These are phyloP conservation scores for Vigna angularis DNA, from an alignment of 306 rosid genomes.

Conservation along the genomic window DNA sequence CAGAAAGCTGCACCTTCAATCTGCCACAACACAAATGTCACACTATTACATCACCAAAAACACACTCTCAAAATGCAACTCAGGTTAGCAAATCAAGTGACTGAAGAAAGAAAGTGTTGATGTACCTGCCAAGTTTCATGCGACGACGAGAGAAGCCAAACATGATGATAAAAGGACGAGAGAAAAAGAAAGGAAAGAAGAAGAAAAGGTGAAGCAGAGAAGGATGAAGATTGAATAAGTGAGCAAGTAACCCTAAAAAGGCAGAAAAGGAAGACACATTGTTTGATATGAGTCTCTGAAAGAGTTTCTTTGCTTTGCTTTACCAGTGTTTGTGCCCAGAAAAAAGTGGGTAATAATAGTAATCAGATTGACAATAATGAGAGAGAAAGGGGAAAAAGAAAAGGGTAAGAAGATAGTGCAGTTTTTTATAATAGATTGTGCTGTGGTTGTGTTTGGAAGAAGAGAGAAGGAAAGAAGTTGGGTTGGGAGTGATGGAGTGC, in stretches of 20 bases:
- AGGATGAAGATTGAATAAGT: neutral
- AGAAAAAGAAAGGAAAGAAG: neutral
- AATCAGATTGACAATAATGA: conserved; percentile 21
- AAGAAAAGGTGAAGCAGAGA: neutral
- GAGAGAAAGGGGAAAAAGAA: neutral
- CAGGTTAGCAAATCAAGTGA: neutral
- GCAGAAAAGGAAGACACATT: conserved; percentile 26
- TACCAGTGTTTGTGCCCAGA: neutral
- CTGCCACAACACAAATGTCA: conserved; percentile 27
- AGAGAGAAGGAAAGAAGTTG: neutral
- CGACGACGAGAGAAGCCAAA: conserved; percentile 92
- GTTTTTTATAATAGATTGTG: neutral
- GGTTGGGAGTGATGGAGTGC: neutral
- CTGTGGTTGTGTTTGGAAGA: neutral
- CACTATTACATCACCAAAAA: no score
- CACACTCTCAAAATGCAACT: no score
- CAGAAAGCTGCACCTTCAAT: conserved; percentile 80
- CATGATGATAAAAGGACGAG: conserved; percentile 47
- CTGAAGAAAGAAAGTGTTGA: neutral
- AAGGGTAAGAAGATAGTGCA: neutral
- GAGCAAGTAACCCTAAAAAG: conserved; percentile 32
- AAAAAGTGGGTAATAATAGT: neutral
- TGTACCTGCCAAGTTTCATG: conserved; percentile 78
- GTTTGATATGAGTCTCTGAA: conserved; percentile 17
- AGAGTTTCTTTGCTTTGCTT: neutral